phyloP scores from a whole-genome alignment of 2,329 filamentous ascomycete genomes.

The Neoarthrinium moseri region DNA sequence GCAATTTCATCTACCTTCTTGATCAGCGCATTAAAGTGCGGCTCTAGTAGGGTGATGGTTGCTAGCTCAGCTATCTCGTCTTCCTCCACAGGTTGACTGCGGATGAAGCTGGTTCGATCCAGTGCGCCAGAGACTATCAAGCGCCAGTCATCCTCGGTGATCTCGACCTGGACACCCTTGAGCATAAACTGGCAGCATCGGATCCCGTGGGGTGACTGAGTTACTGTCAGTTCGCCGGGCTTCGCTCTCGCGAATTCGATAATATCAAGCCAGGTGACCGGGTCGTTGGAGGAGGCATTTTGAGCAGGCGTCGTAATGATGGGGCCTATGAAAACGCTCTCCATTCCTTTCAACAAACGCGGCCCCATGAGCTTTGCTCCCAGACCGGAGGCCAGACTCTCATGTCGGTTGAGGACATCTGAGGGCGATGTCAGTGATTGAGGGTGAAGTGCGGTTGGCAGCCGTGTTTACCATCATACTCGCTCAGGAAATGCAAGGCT shows the following conservation, averaged over 20 bases:
- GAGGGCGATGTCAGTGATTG: too few relatives aligned
- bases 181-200: conserved; percentile 79
- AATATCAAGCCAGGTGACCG: conserved; percentile 79
- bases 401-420: conserved; percentile 79
- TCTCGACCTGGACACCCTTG: conserved; percentile 79
- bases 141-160: conserved; percentile 84
- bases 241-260: conserved; percentile 81
- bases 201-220: conserved; percentile 64
- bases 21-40: conserved; percentile 72
- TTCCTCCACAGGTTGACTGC: conserved; percentile 77
- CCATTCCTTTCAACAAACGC: conserved; percentile 81
- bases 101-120: conserved; percentile 70
- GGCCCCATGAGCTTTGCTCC: conserved; percentile 81
- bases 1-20: conserved; percentile 76
- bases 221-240: conserved; percentile 73
- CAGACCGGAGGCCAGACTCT: conserved; percentile 82
- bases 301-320: conserved; percentile 56
- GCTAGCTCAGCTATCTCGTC: conserved; percentile 84
- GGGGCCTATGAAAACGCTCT: conserved; percentile 80
- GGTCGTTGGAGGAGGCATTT: conserved; percentile 52
- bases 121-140: conserved; percentile 80
- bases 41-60: conserved; percentile 80
- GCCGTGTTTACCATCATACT: conserved; percentile 68
- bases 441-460: too few relatives aligned
- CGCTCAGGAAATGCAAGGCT: conserved; percentile 68